A percentile compares a stretch with the other conserved stretches of the same genome.
phyloP scores from a whole-genome alignment of 2,329 filamentous ascomycete genomes.

The Ramularia endophylla region DNA sequence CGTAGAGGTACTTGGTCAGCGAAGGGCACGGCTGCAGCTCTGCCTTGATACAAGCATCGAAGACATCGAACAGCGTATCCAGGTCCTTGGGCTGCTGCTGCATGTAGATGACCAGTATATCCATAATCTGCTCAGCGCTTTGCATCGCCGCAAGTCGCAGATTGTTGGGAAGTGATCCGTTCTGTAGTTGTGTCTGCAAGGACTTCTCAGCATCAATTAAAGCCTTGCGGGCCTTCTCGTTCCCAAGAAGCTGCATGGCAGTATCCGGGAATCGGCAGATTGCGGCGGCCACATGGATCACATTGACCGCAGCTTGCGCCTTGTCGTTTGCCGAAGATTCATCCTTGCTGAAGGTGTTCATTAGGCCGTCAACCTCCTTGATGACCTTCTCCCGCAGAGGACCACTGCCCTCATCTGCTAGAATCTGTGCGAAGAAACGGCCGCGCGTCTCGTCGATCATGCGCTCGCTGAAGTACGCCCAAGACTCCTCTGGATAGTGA shows the following conservation, averaged over 20 bases:
- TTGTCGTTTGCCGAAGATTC: constrained; percentile 51
- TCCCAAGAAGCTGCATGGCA: constrained; percentile 58
- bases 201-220: constrained; percentile 65
- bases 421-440: constrained; percentile 81
- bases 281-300: constrained; percentile 77
- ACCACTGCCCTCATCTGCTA: constrained; percentile 68
- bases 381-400: constrained; percentile 69
- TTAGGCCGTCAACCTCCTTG: constrained; percentile 65
- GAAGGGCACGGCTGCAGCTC: constrained; percentile 72
- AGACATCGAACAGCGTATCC: constrained; percentile 78
- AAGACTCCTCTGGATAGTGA: constrained; percentile 83
- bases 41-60: constrained; percentile 77
- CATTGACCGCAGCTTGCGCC: constrained; percentile 77
- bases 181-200: constrained; percentile 66
- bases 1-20: constrained; percentile 78
- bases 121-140: constrained; percentile 80
- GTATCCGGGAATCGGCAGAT: constrained; percentile 62
- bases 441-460: constrained; percentile 83
- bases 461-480: constrained; percentile 70
- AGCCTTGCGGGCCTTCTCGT: constrained; percentile 52
- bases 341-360: constrained; percentile 49
- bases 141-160: constrained; percentile 84
- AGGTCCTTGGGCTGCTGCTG: constrained; percentile 55
- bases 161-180: constrained; percentile 61
- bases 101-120: constrained; percentile 75